phyloP scores from a whole-genome alignment of 805 yeast genomes.

The Cyberlindnera americana region DNA sequence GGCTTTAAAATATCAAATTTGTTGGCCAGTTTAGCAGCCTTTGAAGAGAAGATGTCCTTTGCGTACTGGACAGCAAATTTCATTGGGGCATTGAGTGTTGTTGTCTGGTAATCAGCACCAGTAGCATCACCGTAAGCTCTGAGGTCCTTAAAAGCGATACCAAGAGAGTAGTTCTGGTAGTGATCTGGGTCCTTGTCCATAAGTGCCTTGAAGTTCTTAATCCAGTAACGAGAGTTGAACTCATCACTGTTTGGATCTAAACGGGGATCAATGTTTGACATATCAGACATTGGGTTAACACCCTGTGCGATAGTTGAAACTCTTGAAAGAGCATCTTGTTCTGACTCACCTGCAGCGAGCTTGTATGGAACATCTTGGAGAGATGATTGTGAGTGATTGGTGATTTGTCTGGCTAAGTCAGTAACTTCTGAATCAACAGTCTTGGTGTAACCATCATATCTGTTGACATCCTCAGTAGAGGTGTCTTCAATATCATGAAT shows the following conservation, averaged over 20 bases:
- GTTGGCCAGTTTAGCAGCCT: slow-evolving; percentile 24
- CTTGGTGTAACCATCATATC: slow-evolving; percentile 32
- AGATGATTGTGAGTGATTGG: slow-evolving; percentile 20
- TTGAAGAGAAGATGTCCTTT: slow-evolving; percentile 18
- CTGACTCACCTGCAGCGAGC: slow-evolving; percentile 9
- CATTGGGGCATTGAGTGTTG: slow-evolving; percentile 43
- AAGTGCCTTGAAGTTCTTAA: slow-evolving; percentile 52
- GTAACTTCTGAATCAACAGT: slow-evolving; percentile 31
- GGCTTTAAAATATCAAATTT: slow-evolving; percentile 45
- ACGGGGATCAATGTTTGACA: slow-evolving; percentile 34
- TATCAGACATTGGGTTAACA: slow-evolving; percentile 32
- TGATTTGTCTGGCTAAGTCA: slow-evolving; percentile 37
- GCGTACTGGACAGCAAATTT: slow-evolving; percentile 21
- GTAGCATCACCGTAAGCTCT: slow-evolving; percentile 58
- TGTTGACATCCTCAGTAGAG: slow-evolving; percentile 5
- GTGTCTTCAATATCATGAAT: slow-evolving; percentile 8
- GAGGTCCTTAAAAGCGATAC: slow-evolving; percentile 55
- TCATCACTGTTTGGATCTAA: slow-evolving; percentile 57
- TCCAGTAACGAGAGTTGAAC: slow-evolving; percentile 61
- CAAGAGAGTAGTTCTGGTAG: slow-evolving; percentile 53
- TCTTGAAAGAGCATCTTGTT: slow-evolving; percentile 15
- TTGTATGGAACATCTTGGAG: slow-evolving; percentile 2
- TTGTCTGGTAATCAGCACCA: slow-evolving; percentile 64
- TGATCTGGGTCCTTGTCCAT: slow-evolving; percentile 54
- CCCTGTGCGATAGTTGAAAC: slow-evolving; percentile 35